phyloP scores from a whole-genome alignment of 441 rosid genomes.

The Dalechampia spathulata region DNA sequence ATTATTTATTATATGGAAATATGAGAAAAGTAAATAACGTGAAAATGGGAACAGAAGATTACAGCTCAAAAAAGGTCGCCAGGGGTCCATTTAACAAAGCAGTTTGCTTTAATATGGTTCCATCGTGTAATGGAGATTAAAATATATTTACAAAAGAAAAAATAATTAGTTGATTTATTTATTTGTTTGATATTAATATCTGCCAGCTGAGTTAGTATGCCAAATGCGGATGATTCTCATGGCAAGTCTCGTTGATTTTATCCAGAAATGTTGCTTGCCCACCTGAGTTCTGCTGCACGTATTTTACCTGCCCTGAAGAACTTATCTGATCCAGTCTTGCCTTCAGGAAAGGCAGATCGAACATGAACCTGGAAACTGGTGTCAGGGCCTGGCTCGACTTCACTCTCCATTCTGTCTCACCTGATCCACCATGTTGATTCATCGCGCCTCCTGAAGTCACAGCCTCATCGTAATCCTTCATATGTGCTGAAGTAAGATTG shows the following conservation, averaged over 20 bases:
- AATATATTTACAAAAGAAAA: no score
- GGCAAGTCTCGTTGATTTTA: conserved; percentile 11
- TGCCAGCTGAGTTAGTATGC: conserved; percentile 19
- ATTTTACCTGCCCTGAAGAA: conserved; percentile 13
- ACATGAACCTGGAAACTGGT: conserved; percentile 20
- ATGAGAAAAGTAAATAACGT: no score
- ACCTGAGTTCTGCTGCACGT: conserved; percentile 8
- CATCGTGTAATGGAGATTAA: no score
- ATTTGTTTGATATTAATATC: no score
- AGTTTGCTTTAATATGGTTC: no score
- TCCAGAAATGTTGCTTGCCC: conserved; percentile 3
- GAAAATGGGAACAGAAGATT: no score
- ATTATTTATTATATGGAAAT: no score
- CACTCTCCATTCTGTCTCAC: conserved; percentile 1
- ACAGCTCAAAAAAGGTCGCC: no score
- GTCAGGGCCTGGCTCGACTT: conserved; percentile 12
- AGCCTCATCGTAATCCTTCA: conserved; percentile 4
- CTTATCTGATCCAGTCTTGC: conserved; percentile 33
- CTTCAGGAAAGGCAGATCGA: conserved; percentile 34
- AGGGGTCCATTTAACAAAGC: no score
- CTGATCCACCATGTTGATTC: conserved; percentile 1
- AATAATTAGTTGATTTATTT: no score
- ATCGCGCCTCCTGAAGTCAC: neutral
- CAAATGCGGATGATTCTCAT: conserved; percentile 11
- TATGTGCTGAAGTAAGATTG: neutral